Evolutionary conservation across 176 grass and related monocot species (phyloP).

Genomic region (Carex myosuroides): DNA sequence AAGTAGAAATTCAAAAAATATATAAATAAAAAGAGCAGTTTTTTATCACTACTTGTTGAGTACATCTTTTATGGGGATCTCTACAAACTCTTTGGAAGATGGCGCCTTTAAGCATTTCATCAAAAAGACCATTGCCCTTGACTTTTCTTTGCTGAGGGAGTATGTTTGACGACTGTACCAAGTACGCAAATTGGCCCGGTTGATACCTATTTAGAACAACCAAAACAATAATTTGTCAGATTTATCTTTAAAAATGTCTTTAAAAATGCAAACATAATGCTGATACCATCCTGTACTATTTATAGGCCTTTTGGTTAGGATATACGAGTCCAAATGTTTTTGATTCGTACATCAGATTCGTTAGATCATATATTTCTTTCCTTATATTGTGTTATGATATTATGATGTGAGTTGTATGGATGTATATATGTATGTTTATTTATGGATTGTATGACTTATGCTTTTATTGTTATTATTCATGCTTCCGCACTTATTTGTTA

Average conservation of each 20-base stretch:
- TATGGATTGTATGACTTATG: too few species aligned
- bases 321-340: too few species aligned
- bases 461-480: too few species aligned
- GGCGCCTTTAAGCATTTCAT: not conserved
- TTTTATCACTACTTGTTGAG: not conserved
- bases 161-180: not conserved
- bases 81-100: not conserved
- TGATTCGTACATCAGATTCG: too few species aligned
- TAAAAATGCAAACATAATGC: not conserved
- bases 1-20: not conserved
- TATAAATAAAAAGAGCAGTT: not conserved
- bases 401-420: too few species aligned
- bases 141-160: conserved; percentile 5
- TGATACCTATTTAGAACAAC: not conserved
- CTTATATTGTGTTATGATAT: too few species aligned
- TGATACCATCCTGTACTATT: too few species aligned
- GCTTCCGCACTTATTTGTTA: too few species aligned
- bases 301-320: not conserved
- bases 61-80: not conserved
- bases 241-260: not conserved
- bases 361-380: too few species aligned
- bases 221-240: not conserved
- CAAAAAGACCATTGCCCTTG: conserved; percentile 1
- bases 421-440: too few species aligned
- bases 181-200: not conserved